phyloP scores from a whole-genome alignment of 2,329 filamentous ascomycete species.

The Monilinia fructigena region DNA sequence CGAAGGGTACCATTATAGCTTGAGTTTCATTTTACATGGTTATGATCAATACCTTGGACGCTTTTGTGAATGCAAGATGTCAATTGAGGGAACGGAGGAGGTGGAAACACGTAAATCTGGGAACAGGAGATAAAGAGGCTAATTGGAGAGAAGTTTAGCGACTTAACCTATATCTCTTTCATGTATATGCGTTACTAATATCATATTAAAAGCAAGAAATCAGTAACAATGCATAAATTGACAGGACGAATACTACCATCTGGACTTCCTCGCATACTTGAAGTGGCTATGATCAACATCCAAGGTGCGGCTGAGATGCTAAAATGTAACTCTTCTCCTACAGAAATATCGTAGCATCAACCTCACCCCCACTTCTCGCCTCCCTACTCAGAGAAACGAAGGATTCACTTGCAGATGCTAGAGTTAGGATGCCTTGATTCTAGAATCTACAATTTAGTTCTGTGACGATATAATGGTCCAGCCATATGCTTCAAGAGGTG shows the following conservation, averaged over 20 bases:
- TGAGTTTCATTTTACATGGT: too few relatives aligned
- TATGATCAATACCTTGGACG: too few relatives aligned
- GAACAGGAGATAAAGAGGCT: too few relatives aligned
- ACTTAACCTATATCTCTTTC: too few relatives aligned
- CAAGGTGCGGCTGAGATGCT: background rate
- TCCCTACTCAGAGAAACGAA: background rate
- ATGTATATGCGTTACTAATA: background rate
- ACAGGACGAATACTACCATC: background rate
- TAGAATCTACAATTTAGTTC: background rate
- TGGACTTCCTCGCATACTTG: background rate
- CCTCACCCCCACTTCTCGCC: background rate
- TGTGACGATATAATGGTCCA: background rate
- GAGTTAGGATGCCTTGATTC: background rate
- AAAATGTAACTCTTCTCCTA: background rate
- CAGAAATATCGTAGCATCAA: background rate
- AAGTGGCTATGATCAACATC: conserved; percentile 1
- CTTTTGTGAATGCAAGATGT: too few relatives aligned
- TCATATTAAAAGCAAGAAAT: background rate
- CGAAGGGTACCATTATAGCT: too few relatives aligned
- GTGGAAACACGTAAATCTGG: too few relatives aligned
- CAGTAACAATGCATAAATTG: background rate
- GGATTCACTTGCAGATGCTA: background rate
- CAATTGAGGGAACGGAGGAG: too few relatives aligned
- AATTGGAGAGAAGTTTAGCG: too few relatives aligned
- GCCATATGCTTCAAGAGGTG: background rate